Conservation (phyloP, 495 filamentous ascomycete genomes). For the Bacidia gigantensis region DNA sequence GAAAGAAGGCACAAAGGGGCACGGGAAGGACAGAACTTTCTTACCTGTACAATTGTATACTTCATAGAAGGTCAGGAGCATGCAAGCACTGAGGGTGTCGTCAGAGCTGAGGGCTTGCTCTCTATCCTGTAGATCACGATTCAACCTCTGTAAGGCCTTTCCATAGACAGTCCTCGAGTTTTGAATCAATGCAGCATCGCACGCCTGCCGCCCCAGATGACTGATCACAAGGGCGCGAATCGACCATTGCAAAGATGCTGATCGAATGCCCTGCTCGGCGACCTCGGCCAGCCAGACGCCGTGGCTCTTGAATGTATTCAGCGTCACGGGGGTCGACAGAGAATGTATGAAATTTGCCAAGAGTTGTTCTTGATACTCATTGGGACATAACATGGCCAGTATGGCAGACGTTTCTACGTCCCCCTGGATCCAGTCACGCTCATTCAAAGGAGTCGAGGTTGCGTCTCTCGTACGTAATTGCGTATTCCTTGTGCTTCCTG, state of each 20-base stretch:
- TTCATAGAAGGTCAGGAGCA: conserved; percentile 26
- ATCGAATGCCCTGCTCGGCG: conserved; percentile 2
- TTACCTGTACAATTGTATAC: conserved; percentile 25
- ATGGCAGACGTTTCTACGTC: conserved; percentile 1
- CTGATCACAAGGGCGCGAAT: conserved; percentile 6
- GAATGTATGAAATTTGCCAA: conserved; percentile 5
- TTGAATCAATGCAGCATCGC: conserved; percentile 12
- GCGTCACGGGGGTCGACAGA: neutral
- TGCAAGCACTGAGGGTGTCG: conserved; percentile 19
- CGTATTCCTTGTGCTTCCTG: no score
- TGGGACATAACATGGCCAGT: conserved; percentile 6
- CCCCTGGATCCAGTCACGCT: neutral
- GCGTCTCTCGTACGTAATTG: no score
- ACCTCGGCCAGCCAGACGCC: conserved; percentile 7
- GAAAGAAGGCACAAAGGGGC: no score
- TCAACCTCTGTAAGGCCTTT: conserved; percentile 22
- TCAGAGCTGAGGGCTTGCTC: conserved; percentile 16
- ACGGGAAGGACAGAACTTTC: no score
- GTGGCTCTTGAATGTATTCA: conserved; percentile 7
- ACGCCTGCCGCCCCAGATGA: conserved; percentile 3
- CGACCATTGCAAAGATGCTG: conserved; percentile 1
- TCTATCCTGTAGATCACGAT: conserved; percentile 17
- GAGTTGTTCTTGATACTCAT: conserved; percentile 6
- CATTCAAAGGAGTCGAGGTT: no score
- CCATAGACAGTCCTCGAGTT: conserved; percentile 23